Conservation (phyloP, 306 rosid genomes). For the Geum urbanum region DNA sequence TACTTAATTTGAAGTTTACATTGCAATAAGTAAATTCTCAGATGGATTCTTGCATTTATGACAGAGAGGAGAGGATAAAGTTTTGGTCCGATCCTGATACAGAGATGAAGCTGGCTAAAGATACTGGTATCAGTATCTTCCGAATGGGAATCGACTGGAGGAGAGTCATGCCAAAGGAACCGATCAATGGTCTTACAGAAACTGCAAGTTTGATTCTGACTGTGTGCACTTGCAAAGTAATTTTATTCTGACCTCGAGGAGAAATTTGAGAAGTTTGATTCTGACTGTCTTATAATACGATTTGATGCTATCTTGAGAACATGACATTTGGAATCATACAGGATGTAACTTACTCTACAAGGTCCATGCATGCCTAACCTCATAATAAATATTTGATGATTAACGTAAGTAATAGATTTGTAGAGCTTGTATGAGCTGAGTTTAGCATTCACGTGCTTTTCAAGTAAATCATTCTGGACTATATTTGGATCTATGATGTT, state of each 20-base stretch:
- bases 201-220: slow-evolving; percentile 48
- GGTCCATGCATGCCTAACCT: not conserved
- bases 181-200: slow-evolving; percentile 55
- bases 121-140: slow-evolving; percentile 74
- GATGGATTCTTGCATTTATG: slow-evolving; percentile 32
- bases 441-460: not conserved
- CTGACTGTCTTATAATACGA: slow-evolving; percentile 12
- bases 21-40: slow-evolving; percentile 2
- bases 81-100: slow-evolving; percentile 99
- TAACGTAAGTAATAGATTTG: not conserved
- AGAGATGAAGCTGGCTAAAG: slow-evolving; percentile 80
- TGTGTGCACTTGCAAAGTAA: slow-evolving; percentile 14
- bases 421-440: not conserved
- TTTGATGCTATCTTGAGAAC: slow-evolving; percentile 1
- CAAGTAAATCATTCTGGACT: slow-evolving; percentile 8
- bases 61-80: slow-evolving; percentile 91
- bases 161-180: slow-evolving; percentile 81
- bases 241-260: too few relatives aligned
- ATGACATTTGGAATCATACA: not conserved
- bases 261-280: slow-evolving; percentile 27
- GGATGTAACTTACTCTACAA: not conserved
- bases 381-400: not conserved
- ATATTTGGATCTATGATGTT: slow-evolving; percentile 19
- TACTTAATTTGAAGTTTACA: not conserved
- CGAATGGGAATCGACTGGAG: slow-evolving; percentile 99